Percentiles rank a stretch among this genome's conserved stretches.
phyloP scores from a whole-genome alignment of 345 rosid species.

The Adansonia digitata region DNA sequence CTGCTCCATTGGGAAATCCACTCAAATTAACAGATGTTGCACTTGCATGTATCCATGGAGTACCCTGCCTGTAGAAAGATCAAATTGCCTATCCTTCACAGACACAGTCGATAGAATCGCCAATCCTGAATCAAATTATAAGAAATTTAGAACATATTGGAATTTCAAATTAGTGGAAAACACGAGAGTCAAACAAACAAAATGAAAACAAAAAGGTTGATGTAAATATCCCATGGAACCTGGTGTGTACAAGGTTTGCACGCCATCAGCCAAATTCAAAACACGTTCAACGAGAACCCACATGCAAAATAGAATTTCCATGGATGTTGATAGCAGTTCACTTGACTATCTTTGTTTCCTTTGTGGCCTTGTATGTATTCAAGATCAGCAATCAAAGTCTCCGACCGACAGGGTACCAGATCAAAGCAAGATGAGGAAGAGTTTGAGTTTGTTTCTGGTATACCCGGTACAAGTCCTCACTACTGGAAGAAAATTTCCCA shows the following conservation, averaged over 20 bases:
- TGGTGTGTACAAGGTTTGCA: no score
- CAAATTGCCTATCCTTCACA: not conserved
- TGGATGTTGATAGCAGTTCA: not conserved
- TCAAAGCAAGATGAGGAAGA: constrained; percentile 11
- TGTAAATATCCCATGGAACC: no score
- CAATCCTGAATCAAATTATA: not conserved
- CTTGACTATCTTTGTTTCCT: constrained; percentile 37
- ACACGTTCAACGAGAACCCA: no score
- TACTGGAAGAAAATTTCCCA: not conserved
- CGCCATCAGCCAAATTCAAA: no score
- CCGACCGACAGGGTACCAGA: not conserved
- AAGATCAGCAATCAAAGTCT: constrained; percentile 28
- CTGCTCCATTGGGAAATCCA: constrained; percentile 13
- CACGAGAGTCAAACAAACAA: no score
- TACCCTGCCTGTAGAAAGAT: not conserved
- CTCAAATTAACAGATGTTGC: not conserved
- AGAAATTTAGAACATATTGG: not conserved
- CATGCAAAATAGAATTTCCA: no score
- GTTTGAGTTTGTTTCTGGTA: constrained; percentile 22
- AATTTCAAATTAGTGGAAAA: not conserved
- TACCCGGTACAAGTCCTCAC: constrained; percentile 5
- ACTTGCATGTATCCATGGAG: not conserved
- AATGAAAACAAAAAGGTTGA: no score
- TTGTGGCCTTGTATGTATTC: constrained; percentile 32
- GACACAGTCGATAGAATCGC: not conserved